Percentiles rank a stretch among this genome's conserved stretches.
Conservation (phyloP, 495 filamentous ascomycete species). For the Cetradonia linearis region DNA sequence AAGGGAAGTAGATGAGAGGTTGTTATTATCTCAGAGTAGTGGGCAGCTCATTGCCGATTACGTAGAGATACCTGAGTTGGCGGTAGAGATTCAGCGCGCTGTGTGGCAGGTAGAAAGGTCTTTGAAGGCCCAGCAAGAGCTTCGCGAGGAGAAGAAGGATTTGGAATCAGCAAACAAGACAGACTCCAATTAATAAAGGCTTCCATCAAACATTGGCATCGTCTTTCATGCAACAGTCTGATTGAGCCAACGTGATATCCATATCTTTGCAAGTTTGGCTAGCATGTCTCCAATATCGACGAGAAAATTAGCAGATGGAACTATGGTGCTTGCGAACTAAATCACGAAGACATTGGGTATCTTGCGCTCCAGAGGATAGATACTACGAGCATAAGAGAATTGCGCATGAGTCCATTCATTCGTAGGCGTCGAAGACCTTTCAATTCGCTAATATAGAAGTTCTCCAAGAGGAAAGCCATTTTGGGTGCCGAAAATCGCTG, state of each 20-base stretch:
- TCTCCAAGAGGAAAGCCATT: background rate
- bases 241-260: too few species aligned
- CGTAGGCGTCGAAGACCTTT: too few species aligned
- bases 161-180: constrained; percentile 16
- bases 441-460: too few species aligned
- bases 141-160: constrained; percentile 27
- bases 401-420: too few species aligned
- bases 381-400: too few species aligned
- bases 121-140: constrained; percentile 42
- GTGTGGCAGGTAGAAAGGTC: constrained; percentile 74
- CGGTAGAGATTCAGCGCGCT: constrained; percentile 80
- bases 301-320: too few species aligned
- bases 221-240: too few species aligned
- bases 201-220: background rate
- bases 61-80: constrained; percentile 71
- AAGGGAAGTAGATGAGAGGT: constrained; percentile 36
- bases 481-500: background rate
- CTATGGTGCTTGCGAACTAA: too few species aligned
- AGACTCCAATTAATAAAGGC: constrained; percentile 10
- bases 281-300: too few species aligned
- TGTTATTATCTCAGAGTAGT: constrained; percentile 50
- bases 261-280: too few species aligned
- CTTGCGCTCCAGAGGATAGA: too few species aligned
- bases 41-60: constrained; percentile 55
- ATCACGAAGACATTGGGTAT: too few species aligned